These are phyloP conservation scores for Kuraishia piskuri DNA, from an alignment of 805 yeast genomes.

Conservation along the genomic window DNA sequence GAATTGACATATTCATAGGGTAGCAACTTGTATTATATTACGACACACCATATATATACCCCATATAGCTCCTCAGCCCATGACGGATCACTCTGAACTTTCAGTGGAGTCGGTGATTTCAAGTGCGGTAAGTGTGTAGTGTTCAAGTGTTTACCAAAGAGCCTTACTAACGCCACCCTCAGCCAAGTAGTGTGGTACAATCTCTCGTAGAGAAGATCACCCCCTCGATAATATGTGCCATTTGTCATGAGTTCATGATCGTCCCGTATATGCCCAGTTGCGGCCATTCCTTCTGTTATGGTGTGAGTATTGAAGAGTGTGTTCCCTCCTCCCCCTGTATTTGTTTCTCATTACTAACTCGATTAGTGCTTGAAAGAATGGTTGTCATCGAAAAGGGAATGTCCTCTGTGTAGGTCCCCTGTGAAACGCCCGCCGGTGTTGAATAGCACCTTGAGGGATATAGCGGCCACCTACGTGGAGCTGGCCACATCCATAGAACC, in stretches of 20 bases:
- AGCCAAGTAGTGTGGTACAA: neutral
- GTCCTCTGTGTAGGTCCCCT: conserved; percentile 58
- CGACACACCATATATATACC: no score
- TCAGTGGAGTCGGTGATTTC: neutral
- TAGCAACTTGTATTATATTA: no score
- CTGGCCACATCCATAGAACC: conserved; percentile 23
- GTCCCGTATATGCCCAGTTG: conserved; percentile 56
- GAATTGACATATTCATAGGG: no score
- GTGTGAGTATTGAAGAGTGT: conserved; percentile 10
- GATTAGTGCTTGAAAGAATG: conserved; percentile 47
- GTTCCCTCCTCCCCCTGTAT: neutral
- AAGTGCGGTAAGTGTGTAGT: neutral
- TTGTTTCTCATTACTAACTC: neutral
- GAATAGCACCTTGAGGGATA: conserved; percentile 43
- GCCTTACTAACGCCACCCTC: neutral
- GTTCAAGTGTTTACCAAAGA: no score
- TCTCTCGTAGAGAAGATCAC: neutral
- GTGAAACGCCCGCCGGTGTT: conserved; percentile 41
- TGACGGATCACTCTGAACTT: neutral
- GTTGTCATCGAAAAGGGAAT: conserved; percentile 48
- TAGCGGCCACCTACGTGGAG: conserved; percentile 32
- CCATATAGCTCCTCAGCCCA: no score
- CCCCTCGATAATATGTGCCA: conserved; percentile 39
- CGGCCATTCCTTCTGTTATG: conserved; percentile 72
- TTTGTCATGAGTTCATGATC: conserved; percentile 64